Evolutionary conservation across 305 asterid species (phyloP).

Genomic region (Ruellia speciosa): DNA sequence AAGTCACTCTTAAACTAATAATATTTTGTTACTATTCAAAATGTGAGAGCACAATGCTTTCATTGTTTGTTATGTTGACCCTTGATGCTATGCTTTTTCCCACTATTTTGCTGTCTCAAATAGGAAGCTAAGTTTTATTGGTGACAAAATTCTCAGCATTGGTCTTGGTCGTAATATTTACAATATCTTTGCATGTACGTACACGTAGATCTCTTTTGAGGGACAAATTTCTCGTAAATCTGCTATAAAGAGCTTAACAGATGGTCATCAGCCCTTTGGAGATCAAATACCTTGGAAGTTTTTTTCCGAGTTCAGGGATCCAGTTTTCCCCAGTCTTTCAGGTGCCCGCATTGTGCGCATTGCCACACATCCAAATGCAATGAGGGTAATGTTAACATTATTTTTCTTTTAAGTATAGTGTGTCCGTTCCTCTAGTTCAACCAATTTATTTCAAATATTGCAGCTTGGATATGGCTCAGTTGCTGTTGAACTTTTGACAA

Average conservation of each 20-base stretch:
- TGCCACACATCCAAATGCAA: conserved; percentile 95
- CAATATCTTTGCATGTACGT: conserved; percentile 15
- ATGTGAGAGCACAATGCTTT: too few species aligned
- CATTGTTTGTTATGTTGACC: too few species aligned
- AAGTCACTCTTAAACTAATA: too few species aligned
- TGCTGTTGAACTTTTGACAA: conserved; percentile 66
- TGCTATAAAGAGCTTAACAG: conserved; percentile 50
- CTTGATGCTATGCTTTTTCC: too few species aligned
- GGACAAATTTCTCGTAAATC: conserved; percentile 80
- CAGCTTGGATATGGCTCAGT: conserved; percentile 90
- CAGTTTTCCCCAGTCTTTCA: conserved; percentile 72
- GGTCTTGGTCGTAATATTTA: conserved; percentile 1
- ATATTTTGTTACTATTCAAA: too few species aligned
- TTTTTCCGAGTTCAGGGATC: conserved; percentile 60
- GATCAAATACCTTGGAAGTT: conserved; percentile 96
- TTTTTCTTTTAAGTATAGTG: neutral
- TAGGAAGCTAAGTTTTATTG: neutral
- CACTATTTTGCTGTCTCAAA: neutral
- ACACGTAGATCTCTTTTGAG: conserved; percentile 64
- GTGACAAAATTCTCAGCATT: neutral
- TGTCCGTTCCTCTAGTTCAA: conserved; percentile 11
- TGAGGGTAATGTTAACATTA: conserved; percentile 54
- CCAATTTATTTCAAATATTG: conserved; percentile 22
- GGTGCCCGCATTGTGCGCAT: conserved; percentile 94
- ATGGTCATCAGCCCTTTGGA: conserved; percentile 70